Percentiles rank a stretch among this genome's conserved stretches.
phyloP scores from a whole-genome alignment of 108 stramenopile genomes.

The Nannochloropsis salina region DNA sequence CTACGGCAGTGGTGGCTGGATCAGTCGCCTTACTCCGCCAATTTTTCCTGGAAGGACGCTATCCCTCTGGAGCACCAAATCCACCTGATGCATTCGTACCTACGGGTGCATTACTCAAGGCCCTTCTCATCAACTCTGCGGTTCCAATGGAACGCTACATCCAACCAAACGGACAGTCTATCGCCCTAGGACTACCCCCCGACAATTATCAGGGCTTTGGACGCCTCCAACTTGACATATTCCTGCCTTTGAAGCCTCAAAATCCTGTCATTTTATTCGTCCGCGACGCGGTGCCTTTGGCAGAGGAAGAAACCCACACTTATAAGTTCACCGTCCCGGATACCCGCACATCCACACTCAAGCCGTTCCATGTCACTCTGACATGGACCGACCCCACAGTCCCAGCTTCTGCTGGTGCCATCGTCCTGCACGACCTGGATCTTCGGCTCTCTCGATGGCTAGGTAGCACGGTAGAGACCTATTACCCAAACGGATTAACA shows the following conservation, averaged over 20 bases:
- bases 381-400: constrained; percentile 51
- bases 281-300: constrained; percentile 37
- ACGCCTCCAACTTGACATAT: constrained; percentile 34
- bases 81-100: constrained; percentile 26
- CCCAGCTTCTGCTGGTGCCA: constrained; percentile 28
- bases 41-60: constrained; percentile 49
- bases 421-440: constrained; percentile 53
- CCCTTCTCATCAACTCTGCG: constrained; percentile 49
- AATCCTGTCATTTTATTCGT: constrained; percentile 38
- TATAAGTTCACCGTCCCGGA: constrained; percentile 37
- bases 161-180: background rate
- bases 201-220: constrained; percentile 50
- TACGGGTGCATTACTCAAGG: constrained; percentile 49
- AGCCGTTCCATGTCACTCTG: constrained; percentile 30
- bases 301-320: constrained; percentile 32
- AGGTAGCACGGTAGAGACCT: constrained; percentile 29
- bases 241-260: constrained; percentile 26
- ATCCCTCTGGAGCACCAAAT: constrained; percentile 32
- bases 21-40: constrained; percentile 48
- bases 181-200: constrained; percentile 38
- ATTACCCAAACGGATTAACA: constrained; percentile 42
- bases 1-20: constrained; percentile 52
- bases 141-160: constrained; percentile 18
- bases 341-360: background rate
- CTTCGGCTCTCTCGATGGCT: constrained; percentile 23